Percentiles rank a stretch among this genome's conserved stretches.
Evolutionary conservation across 1,139 yeast species (phyloP).

Genomic region (Schwanniomyces etchellsii): DNA sequence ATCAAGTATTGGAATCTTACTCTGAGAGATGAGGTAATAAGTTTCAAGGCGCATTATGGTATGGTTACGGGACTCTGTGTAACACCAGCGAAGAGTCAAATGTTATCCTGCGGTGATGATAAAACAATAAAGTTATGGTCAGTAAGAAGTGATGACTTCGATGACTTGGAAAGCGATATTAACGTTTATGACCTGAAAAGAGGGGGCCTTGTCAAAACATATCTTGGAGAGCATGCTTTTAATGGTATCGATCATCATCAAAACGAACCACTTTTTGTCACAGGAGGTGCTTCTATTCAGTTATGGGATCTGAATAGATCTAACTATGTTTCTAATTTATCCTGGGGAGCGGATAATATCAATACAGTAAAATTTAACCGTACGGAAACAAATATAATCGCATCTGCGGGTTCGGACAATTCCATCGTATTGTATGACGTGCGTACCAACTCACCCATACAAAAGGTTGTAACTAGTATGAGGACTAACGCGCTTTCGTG

Average conservation of each 20-base stretch:
- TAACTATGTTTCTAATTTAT: constrained; percentile 67
- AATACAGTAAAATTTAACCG: constrained; percentile 79
- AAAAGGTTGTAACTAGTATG: constrained; percentile 77
- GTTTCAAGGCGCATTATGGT: constrained; percentile 87
- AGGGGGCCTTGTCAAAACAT: constrained; percentile 65
- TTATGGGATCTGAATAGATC: constrained; percentile 85
- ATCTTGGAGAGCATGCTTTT: constrained; percentile 78
- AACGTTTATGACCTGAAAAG: constrained; percentile 26
- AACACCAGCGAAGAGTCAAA: constrained; percentile 54
- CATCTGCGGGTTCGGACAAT: constrained; percentile 90
- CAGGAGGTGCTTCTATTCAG: constrained; percentile 87
- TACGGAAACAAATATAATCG: constrained; percentile 84
- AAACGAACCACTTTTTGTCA: constrained; percentile 67
- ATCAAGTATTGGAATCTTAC: constrained; percentile 88
- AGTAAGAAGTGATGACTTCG: constrained; percentile 39
- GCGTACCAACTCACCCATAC: constrained; percentile 89
- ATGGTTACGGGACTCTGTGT: constrained; percentile 84
- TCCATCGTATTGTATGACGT: constrained; percentile 86
- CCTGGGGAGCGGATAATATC: constrained; percentile 96
- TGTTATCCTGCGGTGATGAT: constrained; percentile 89
- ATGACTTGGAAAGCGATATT: constrained; percentile 26
- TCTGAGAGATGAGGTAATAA: constrained; percentile 64
- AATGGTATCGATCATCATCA: constrained; percentile 85
- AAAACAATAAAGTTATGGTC: constrained; percentile 86
- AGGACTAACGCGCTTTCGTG: constrained; percentile 84